Evolutionary conservation across 306 rosid genomes (phyloP).

Genomic region (Macrotyloma uniflorum): DNA sequence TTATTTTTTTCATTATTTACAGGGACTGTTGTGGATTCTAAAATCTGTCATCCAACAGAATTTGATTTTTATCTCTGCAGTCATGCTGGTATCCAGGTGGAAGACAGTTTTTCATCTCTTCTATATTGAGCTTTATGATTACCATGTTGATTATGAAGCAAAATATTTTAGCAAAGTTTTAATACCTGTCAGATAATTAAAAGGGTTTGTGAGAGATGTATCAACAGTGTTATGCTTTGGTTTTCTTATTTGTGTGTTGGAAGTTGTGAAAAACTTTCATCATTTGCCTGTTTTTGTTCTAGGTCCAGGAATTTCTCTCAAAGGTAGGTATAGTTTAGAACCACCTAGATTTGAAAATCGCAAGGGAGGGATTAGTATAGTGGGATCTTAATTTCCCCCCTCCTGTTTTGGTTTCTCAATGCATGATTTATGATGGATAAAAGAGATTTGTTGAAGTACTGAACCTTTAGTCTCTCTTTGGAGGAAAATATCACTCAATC

Average conservation of each 20-base stretch:
- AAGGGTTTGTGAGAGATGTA: constrained; percentile 6
- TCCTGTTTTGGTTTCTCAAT: neutral
- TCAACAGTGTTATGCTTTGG: neutral
- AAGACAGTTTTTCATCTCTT: neutral
- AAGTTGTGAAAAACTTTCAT: neutral
- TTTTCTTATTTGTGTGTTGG: neutral
- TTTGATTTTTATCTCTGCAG: constrained; percentile 94
- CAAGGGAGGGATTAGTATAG: neutral
- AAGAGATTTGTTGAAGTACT: neutral
- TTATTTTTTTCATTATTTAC: constrained; percentile 2
- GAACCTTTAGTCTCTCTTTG: neutral
- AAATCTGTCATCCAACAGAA: constrained; percentile 94
- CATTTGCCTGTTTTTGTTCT: neutral
- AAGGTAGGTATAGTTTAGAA: neutral
- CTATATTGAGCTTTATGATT: neutral
- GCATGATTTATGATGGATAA: neutral
- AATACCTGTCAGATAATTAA: neutral
- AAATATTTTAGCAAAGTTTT: neutral
- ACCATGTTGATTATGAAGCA: neutral
- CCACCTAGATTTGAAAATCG: neutral
- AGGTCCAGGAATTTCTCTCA: neutral
- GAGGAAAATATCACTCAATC: neutral
- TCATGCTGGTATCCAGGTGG: constrained; percentile 95
- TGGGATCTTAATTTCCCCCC: neutral
- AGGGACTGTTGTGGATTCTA: constrained; percentile 96